Base-by-base conservation (phyloP, 345 rosid genomes). In the Brassica napus region DNA sequence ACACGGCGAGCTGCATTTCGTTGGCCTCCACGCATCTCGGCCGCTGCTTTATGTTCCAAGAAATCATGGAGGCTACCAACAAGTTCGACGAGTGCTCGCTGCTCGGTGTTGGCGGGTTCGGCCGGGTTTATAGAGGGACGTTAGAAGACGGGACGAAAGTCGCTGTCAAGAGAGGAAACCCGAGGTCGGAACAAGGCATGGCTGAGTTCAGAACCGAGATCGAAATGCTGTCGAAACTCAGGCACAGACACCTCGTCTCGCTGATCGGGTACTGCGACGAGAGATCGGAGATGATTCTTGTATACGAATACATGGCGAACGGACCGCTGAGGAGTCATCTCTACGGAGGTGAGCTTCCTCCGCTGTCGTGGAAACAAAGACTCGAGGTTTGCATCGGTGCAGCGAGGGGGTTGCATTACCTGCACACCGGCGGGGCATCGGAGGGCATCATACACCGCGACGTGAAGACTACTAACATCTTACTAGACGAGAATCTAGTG, bases 101-200 rank as follows among this genome's bases (percentile, higher is more conserved):
- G 66, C 98, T 96, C 10, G 99, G 99, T 44, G 97, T 96, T 52
- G 99, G 99, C 23, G 99, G 99, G 9, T 96, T 96, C 34, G 99
- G 99, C 6, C 86, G 97, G 71, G 99, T 96, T 49, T 96, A 91
- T 79, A 87, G 88, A 63, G 99, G 98, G 60, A 93, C 91, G 28
- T 85, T 96, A 30, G 99, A 96, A 67, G 98, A 92, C 39, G 97
- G 97, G 8, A 91, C 92, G 18, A 87, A 85, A 70, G 89, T 96
- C 3, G 99, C 99, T 6, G 98, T 96, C 49, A 96, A 96, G 83
- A 84, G 99, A 89, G 99, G 99, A 12, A 96, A 96, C 76, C 97
- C 99, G n/a, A 84, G 97, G 81, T 96, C 99, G 0, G 99, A 96
- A 65, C 99, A 96, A 86, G 99, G 99, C 64, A 90, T 93, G 74